Evolutionary conservation across 257 asterid genomes (phyloP).

Genomic region (Lycium barbarum): DNA sequence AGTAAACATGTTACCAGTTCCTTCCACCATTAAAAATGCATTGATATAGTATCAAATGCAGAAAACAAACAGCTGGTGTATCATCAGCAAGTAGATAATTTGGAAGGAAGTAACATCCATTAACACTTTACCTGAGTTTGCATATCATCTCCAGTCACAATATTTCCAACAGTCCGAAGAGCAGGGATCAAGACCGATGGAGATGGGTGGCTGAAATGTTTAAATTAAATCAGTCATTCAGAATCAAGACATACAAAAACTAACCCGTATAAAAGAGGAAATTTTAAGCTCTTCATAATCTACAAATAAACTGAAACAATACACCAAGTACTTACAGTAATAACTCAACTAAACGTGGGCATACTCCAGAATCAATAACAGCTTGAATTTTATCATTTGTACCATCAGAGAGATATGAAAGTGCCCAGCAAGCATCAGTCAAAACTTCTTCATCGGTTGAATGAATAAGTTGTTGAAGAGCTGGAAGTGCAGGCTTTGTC

Average conservation of each 20-base stretch:
- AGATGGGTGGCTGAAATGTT: conserved; percentile 29
- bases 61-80: conserved; percentile 11
- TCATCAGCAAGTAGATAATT: neutral
- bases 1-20: neutral
- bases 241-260: conserved; percentile 16
- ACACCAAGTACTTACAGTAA: conserved; percentile 61
- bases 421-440: conserved; percentile 74
- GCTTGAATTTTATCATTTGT: conserved; percentile 53
- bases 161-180: conserved; percentile 32
- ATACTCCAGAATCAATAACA: conserved; percentile 86
- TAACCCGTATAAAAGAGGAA: neutral
- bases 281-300: neutral
- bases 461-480: conserved; percentile 29
- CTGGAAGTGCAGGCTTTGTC: conserved; percentile 87
- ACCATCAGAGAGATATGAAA: conserved; percentile 95
- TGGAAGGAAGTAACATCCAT: neutral
- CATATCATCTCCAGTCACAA: conserved; percentile 31
- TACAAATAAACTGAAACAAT: conserved; percentile 16
- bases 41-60: conserved; percentile 20
- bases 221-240: conserved; percentile 26
- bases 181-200: conserved; percentile 32
- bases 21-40: conserved; percentile 24
- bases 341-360: conserved; percentile 78
- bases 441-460: conserved; percentile 30
- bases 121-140: conserved; percentile 29